Evolutionary conservation across 305 asterid genomes (phyloP).

Genomic region (Caryopteris hybrid): DNA sequence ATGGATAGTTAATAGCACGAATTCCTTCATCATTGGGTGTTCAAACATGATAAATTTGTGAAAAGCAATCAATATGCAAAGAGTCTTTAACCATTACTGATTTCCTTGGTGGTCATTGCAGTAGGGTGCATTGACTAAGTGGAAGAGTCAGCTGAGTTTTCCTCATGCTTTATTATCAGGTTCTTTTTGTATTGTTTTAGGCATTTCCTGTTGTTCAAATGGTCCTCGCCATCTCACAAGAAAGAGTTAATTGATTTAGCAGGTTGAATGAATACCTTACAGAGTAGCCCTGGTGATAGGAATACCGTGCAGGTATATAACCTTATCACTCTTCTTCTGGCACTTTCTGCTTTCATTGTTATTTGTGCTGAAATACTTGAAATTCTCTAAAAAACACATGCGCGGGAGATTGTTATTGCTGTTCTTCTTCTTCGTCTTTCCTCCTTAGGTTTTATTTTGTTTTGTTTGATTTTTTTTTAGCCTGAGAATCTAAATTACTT

Average conservation of each 20-base stretch:
- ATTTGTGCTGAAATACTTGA: slow-evolving; percentile 1
- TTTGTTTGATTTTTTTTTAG: neutral
- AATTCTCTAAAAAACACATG: neutral
- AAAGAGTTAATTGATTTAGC: slow-evolving; percentile 26
- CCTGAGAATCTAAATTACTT: neutral
- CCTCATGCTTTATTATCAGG: neutral
- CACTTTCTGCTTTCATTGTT: slow-evolving; percentile 10
- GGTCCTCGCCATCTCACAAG: slow-evolving; percentile 12
- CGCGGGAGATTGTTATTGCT: neutral
- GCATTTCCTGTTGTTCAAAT: slow-evolving; percentile 26
- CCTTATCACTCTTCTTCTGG: neutral
- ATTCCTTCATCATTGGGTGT: neutral
- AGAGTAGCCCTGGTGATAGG: slow-evolving; percentile 47
- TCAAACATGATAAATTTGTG: neutral
- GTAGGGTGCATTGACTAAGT: slow-evolving; percentile 13
- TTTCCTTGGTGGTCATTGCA: neutral
- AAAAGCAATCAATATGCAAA: slow-evolving; percentile 2
- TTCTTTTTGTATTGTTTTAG: slow-evolving; percentile 15
- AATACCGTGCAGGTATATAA: slow-evolving; percentile 47
- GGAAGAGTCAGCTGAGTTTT: slow-evolving; percentile 10
- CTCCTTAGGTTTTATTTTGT: neutral
- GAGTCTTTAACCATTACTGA: neutral
- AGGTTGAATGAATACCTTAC: slow-evolving; percentile 50
- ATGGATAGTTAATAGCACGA: neutral
- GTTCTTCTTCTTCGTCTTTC: neutral